Conservation (phyloP, 2,329 filamentous ascomycete species). For the Pseudogymnoascus pannorum region DNA sequence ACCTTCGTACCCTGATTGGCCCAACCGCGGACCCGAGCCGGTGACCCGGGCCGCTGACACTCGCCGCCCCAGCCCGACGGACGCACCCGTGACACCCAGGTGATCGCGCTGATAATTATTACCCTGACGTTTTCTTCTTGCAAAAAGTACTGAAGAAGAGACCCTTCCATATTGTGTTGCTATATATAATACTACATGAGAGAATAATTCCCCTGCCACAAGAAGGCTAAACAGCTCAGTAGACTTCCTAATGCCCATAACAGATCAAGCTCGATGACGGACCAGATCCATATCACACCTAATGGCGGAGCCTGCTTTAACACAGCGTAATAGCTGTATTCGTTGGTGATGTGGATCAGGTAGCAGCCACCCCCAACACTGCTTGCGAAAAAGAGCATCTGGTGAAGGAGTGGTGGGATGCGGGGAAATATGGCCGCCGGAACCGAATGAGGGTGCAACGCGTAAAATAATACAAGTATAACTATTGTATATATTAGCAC, state of each 20-base stretch:
- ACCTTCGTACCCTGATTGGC: neutral
- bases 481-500: constrained; percentile 28
- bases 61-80: neutral
- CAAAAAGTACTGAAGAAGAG: neutral
- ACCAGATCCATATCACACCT: constrained; percentile 89
- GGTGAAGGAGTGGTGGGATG: constrained; percentile 43
- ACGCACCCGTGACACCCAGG: neutral
- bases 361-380: constrained; percentile 64
- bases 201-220: constrained; percentile 23
- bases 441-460: constrained; percentile 31
- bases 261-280: constrained; percentile 77
- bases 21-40: neutral
- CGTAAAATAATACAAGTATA: constrained; percentile 27
- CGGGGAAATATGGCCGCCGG: constrained; percentile 43
- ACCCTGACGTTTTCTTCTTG: neutral
- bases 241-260: constrained; percentile 54
- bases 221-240: constrained; percentile 21
- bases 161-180: neutral
- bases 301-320: constrained; percentile 90
- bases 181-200: constrained; percentile 17
- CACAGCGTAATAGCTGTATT: constrained; percentile 71
- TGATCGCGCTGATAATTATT: neutral
- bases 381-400: constrained; percentile 55
- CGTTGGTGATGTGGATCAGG: constrained; percentile 75
- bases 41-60: neutral